phyloP scores from a whole-genome alignment of 2,329 filamentous ascomycete genomes.

The Epichloe hybrida region DNA sequence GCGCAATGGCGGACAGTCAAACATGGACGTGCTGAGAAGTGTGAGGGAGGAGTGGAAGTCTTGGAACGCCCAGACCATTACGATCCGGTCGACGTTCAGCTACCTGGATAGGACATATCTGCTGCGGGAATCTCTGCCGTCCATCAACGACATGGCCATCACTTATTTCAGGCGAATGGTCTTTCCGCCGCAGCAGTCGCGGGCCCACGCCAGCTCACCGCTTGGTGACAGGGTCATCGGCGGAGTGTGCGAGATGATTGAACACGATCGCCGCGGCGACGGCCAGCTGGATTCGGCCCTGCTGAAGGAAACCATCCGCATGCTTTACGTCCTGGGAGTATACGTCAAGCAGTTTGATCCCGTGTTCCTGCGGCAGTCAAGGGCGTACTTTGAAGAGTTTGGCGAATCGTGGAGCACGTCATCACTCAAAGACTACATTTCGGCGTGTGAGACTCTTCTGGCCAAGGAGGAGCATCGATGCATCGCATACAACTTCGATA shows the following conservation, averaged over 20 bases:
- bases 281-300: conserved; percentile 45
- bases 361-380: conserved; percentile 53
- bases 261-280: conserved; percentile 51
- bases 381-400: conserved; percentile 55
- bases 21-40: conserved; percentile 49
- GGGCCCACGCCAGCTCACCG: conserved; percentile 1
- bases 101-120: conserved; percentile 88
- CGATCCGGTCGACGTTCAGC: conserved; percentile 80
- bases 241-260: conserved; percentile 62
- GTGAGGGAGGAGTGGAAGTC: conserved; percentile 51
- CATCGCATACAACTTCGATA: conserved; percentile 69
- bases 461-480: conserved; percentile 61
- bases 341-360: conserved; percentile 75
- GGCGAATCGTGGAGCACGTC: conserved; percentile 50
- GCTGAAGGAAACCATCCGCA: conserved; percentile 63
- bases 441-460: conserved; percentile 54
- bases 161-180: conserved; percentile 55
- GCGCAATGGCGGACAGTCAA: conserved; percentile 34
- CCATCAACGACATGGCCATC: conserved; percentile 72
- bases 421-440: conserved; percentile 63
- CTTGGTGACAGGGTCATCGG: conserved; percentile 22
- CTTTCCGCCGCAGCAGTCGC: conserved; percentile 20
- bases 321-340: conserved; percentile 73
- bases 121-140: conserved; percentile 53
- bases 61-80: conserved; percentile 62